Percentiles rank a stretch among this genome's conserved stretches.
Evolutionary conservation across 352 stramenopile species (phyloP).

Genomic region (Phytophthora podocarpi): DNA sequence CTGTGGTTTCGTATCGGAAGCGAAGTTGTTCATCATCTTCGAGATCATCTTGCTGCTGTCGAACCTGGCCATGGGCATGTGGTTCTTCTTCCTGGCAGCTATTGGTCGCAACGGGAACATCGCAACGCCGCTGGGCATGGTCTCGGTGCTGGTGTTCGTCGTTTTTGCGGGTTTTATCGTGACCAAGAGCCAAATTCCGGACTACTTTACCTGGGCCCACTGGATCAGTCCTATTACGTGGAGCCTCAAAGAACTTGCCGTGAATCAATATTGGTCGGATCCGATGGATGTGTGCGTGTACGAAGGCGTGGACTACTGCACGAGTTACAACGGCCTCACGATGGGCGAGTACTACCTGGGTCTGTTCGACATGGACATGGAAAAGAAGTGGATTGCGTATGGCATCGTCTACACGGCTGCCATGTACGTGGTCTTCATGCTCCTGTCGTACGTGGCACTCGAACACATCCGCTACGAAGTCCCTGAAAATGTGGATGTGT

Average conservation of each 20-base stretch:
- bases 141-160: slow-evolving; percentile 43
- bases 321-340: slow-evolving; percentile 14
- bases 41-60: no score
- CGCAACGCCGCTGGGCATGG: slow-evolving; percentile 38
- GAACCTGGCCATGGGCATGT: no score
- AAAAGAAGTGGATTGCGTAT: slow-evolving; percentile 46
- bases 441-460: slow-evolving; percentile 34
- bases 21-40: no score
- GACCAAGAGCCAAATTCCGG: slow-evolving; percentile 39
- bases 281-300: slow-evolving; percentile 15
- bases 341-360: slow-evolving; percentile 44
- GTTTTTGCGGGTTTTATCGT: slow-evolving; percentile 54
- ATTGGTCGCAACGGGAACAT: slow-evolving; percentile 24
- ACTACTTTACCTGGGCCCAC: slow-evolving; percentile 54
- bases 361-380: slow-evolving; percentile 46
- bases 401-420: slow-evolving; percentile 40
- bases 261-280: slow-evolving; percentile 34
- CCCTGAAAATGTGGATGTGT: slow-evolving; percentile 33
- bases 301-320: slow-evolving; percentile 38
- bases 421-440: slow-evolving; percentile 43
- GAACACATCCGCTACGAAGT: slow-evolving; percentile 32
- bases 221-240: slow-evolving; percentile 56
- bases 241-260: slow-evolving; percentile 27
- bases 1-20: no score
- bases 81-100: slow-evolving; percentile 46